phyloP scores from a whole-genome alignment of 805 yeast genomes.

The Saturnispora silvae region DNA sequence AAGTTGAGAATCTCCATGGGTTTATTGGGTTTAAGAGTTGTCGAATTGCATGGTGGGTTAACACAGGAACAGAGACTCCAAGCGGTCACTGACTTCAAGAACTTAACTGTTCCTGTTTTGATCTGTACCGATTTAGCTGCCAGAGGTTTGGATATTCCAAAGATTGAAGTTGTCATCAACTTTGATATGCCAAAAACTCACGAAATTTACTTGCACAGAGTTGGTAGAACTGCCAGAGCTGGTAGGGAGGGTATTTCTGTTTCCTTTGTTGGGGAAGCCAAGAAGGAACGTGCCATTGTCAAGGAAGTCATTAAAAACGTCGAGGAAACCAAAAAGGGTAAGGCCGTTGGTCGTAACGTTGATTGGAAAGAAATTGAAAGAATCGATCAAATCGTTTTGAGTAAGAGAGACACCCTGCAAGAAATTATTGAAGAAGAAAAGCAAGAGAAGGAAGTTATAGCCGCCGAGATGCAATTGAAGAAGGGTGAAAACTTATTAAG shows the following conservation, averaged over 20 bases:
- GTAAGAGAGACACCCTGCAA: constrained; percentile 48
- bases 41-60: constrained; percentile 75
- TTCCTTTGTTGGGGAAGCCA: constrained; percentile 85
- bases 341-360: constrained; percentile 82
- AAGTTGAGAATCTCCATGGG: constrained; percentile 68
- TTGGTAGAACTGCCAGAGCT: constrained; percentile 99
- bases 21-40: constrained; percentile 62
- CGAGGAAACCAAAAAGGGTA: constrained; percentile 35
- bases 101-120: constrained; percentile 71
- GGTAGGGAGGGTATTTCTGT: constrained; percentile 93
- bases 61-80: constrained; percentile 88
- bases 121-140: constrained; percentile 98
- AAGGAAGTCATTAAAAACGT: constrained; percentile 75
- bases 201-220: constrained; percentile 91
- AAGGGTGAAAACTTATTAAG: constrained; percentile 78
- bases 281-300: constrained; percentile 84
- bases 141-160: constrained; percentile 98
- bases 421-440: constrained; percentile 85
- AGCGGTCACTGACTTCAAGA: constrained; percentile 74
- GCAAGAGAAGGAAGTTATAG: constrained; percentile 71
- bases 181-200: constrained; percentile 91
- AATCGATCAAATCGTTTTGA: constrained; percentile 48
- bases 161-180: constrained; percentile 88
- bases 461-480: constrained; percentile 83
- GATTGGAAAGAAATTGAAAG: constrained; percentile 80